Conservation (phyloP, 768 basidiomycete species). For the Pleurotus citrinopileatus region DNA sequence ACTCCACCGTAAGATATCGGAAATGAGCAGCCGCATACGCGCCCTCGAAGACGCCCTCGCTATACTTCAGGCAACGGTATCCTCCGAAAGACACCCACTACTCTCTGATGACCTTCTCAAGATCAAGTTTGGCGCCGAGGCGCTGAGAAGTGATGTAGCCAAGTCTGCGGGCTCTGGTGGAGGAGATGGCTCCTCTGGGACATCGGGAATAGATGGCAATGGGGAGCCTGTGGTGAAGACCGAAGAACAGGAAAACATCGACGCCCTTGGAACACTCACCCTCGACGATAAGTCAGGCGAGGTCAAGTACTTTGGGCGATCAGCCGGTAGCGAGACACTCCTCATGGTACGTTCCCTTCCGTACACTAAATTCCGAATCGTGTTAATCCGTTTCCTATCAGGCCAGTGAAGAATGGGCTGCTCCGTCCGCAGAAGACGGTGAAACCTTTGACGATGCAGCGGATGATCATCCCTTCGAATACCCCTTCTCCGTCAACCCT, state of each 20-base stretch:
- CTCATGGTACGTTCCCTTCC: neutral
- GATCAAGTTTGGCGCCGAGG: slow-evolving; percentile 57
- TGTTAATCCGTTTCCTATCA: slow-evolving; percentile 7
- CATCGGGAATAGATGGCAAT: slow-evolving; percentile 28
- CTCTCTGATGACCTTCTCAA: slow-evolving; percentile 51
- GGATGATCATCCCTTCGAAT: slow-evolving; percentile 4
- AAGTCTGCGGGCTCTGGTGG: neutral
- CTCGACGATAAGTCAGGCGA: slow-evolving; percentile 53
- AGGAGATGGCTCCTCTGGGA: slow-evolving; percentile 14
- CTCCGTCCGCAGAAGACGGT: slow-evolving; percentile 23
- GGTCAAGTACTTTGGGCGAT: slow-evolving; percentile 62
- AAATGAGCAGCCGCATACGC: slow-evolving; percentile 67
- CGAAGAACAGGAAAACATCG: slow-evolving; percentile 33
- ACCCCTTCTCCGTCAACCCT: neutral
- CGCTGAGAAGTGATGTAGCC: slow-evolving; percentile 23
- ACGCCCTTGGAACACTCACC: slow-evolving; percentile 63
- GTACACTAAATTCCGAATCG: neutral
- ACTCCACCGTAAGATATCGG: slow-evolving; percentile 60
- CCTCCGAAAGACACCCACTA: slow-evolving; percentile 58
- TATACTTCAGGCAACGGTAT: slow-evolving; percentile 54
- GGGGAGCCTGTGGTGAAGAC: slow-evolving; percentile 10
- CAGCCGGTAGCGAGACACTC: slow-evolving; percentile 59
- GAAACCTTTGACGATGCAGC: slow-evolving; percentile 18
- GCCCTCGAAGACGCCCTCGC: slow-evolving; percentile 69
- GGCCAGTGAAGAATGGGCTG: slow-evolving; percentile 31